Evolutionary conservation across 768 basidiomycete species (phyloP).

Genomic region (Tulasnella sp.): DNA sequence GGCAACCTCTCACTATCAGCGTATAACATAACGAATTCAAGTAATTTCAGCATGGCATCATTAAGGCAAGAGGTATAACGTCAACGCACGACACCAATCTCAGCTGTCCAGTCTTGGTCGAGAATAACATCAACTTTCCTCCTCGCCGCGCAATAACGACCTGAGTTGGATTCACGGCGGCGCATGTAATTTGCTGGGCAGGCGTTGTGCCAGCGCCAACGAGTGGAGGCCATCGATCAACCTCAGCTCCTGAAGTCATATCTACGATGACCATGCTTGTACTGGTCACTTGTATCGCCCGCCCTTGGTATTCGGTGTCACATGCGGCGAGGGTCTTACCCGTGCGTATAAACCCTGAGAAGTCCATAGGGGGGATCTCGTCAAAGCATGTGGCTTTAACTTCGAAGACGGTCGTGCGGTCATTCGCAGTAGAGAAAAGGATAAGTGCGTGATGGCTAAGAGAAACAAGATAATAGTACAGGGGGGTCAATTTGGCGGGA

Average conservation of each 20-base stretch:
- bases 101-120: slow-evolving; percentile 22
- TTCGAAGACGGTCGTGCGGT: slow-evolving; percentile 44
- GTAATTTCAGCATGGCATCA: no score
- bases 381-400: slow-evolving; percentile 35
- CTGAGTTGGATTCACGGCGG: slow-evolving; percentile 59
- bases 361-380: slow-evolving; percentile 30
- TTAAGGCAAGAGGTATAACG: not conserved
- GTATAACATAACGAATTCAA: not conserved
- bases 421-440: slow-evolving; percentile 49
- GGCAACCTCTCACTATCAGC: not conserved
- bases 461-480: slow-evolving; percentile 12
- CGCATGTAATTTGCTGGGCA: slow-evolving; percentile 43
- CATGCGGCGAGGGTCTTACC: slow-evolving; percentile 53
- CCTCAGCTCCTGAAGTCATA: slow-evolving; percentile 26
- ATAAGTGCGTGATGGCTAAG: slow-evolving; percentile 32
- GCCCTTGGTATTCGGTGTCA: slow-evolving; percentile 46
- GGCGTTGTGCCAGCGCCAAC: slow-evolving; percentile 28
- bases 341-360: slow-evolving; percentile 37
- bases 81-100: slow-evolving; percentile 17
- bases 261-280: slow-evolving; percentile 47
- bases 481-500: not conserved
- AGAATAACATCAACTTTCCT: slow-evolving; percentile 29
- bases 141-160: slow-evolving; percentile 48
- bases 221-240: slow-evolving; percentile 9
- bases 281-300: slow-evolving; percentile 64